Evolutionary conservation across 441 rosid species (phyloP), one percentile per base, ranked within the genome.

Genomic region (Populus tomentosa): DNA sequence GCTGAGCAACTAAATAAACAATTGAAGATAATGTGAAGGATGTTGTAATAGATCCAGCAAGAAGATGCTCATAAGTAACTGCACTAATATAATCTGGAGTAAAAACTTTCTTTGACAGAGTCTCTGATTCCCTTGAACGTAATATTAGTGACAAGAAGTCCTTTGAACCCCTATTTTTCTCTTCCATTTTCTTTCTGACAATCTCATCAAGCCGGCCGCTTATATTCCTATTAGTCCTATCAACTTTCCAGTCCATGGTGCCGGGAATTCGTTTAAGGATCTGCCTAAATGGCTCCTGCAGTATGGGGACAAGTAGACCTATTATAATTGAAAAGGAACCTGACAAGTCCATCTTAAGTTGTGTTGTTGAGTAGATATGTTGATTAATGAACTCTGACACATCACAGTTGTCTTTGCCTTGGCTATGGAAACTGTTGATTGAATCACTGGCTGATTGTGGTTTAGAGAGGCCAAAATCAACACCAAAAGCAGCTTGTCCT

Each of bases 401-500:
- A 73, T 90, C 89, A 26, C 69, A 78, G 30, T 71, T 76, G 33
- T 46, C 77, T 13, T 81, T 80, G 61, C 67, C 77, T 33, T 80
- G 82, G 71, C 36, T 28, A 67, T 56, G 68, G 30, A 46, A 64
- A n/a, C 23, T 69, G 73, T 18, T 61, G 14, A 28, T 16, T 3
- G 88, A 72, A 53, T 79, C 84, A 68, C 77, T 78, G 23, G 28
- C 13, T 13, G 85, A 72, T 40, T 81, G 82, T 4, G 87, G 83
- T 66, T 84, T 85, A 1, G 97, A 88, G 33, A 95, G 94, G 16
- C 97, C 90, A n/a, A 95, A 95, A 28, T 90, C 82, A 33, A 93
- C 97, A 5, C 97, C 98, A 69, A 95, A 93, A 40, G 97, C 98
- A n/a, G 98, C 97, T 88, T 92, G 89, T 68, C 98, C 97, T 18